These are phyloP conservation scores for Stentor coeruleus DNA, from an alignment of 73 alveolate genomes.

Conservation along the genomic window DNA sequence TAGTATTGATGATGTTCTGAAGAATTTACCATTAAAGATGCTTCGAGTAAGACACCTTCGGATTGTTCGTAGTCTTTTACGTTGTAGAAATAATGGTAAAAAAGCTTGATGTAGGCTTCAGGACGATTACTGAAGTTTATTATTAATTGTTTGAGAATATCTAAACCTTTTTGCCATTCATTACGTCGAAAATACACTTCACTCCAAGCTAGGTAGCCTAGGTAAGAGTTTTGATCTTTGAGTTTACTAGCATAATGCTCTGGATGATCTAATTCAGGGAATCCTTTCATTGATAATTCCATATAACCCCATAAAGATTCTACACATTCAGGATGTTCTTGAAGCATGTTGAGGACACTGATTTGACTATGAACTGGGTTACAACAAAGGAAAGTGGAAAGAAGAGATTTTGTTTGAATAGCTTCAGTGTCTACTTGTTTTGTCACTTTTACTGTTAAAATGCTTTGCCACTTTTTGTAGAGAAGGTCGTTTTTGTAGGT, in stretches of 20 bases:
- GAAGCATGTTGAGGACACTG: not conserved
- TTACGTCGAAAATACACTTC: not conserved
- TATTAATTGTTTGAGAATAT: not conserved
- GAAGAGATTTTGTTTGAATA: not conserved
- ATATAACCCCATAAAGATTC: conserved; percentile 1
- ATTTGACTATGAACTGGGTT: not conserved
- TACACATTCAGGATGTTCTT: not conserved
- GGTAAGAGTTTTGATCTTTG: not conserved
- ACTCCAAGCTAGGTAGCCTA: not conserved
- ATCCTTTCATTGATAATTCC: not conserved
- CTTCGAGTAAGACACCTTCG: conserved; percentile 6
- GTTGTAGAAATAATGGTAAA: not conserved
- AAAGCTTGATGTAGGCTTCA: conserved; percentile 18
- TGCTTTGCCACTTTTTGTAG: not conserved
- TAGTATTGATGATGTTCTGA: not conserved
- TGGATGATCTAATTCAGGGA: not conserved
- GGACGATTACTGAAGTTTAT: not conserved
- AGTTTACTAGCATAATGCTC: conserved; percentile 4
- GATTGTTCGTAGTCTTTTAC: conserved; percentile 11
- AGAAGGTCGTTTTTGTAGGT: not conserved
- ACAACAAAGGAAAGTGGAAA: not conserved
- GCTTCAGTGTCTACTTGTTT: not conserved
- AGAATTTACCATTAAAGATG: not conserved
- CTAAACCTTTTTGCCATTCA: not conserved
- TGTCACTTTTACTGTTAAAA: not conserved